A percentile compares a stretch with the other conserved stretches of the same genome.
Conservation (phyloP, 495 filamentous ascomycete genomes). For the Penicillium psychrofluorescens region DNA sequence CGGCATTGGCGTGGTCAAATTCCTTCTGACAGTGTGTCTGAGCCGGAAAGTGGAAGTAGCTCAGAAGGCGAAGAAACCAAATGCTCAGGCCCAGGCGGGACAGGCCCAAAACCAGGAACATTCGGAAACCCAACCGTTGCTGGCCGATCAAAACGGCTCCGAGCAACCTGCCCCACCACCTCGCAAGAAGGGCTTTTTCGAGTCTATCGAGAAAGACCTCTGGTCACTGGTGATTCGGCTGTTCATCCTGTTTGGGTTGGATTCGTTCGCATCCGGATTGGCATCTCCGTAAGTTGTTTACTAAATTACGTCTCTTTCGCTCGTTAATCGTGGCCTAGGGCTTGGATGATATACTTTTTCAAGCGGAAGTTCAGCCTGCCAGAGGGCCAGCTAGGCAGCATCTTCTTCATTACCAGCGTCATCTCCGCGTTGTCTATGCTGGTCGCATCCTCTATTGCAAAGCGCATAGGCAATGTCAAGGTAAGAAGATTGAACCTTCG, state of each 20-base stretch:
- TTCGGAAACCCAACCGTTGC: slow-evolving; percentile 39
- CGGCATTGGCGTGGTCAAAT: slow-evolving; percentile 59
- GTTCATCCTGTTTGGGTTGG: slow-evolving; percentile 69
- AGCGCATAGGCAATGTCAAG: slow-evolving; percentile 70
- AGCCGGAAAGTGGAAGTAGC: slow-evolving; percentile 55
- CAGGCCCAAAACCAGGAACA: slow-evolving; percentile 8
- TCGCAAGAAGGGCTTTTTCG: slow-evolving; percentile 26
- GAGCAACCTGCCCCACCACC: slow-evolving; percentile 2
- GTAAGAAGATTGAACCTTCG: no score
- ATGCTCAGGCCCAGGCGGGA: no score
- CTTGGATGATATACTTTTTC: slow-evolving; percentile 73
- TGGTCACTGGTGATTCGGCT: slow-evolving; percentile 58
- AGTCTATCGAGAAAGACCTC: slow-evolving; percentile 50
- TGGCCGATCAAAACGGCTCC: slow-evolving; percentile 24
- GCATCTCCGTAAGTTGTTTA: slow-evolving; percentile 52
- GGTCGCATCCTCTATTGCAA: slow-evolving; percentile 66
- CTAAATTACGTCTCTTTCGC: no score
- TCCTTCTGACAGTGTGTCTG: slow-evolving; percentile 50
- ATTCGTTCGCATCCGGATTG: slow-evolving; percentile 74
- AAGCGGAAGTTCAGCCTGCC: slow-evolving; percentile 63
- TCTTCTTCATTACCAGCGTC: slow-evolving; percentile 61
- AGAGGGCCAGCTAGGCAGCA: slow-evolving; percentile 61
- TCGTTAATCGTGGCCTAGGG: slow-evolving; percentile 22
- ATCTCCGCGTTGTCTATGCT: slow-evolving; percentile 62
- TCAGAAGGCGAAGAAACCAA: no score